Base-by-base conservation (phyloP, 2,329 filamentous ascomycete genomes). In the Paradendryphiella salina region DNA sequence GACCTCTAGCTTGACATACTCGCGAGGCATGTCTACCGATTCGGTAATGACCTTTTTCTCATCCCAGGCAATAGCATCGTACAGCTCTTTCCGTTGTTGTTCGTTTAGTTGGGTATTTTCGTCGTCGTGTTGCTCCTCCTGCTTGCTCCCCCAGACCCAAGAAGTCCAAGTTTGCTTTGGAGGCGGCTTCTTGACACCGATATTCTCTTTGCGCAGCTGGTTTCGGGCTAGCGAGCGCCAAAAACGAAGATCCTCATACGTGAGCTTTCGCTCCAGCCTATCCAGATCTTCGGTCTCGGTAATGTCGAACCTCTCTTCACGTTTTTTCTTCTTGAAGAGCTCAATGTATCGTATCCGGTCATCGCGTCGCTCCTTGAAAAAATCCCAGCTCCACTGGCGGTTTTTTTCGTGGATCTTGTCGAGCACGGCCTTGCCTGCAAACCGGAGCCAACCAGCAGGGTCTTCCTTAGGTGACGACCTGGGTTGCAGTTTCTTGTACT, bases 61-160 rank as follows among this genome's bases (percentile, higher is more conserved):
- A 56, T 99, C 90, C 86, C 93, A 99, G 65, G 97, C 94, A 64
- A 99, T 99, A 41, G 90, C 95, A 62, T 95, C 88, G 72, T 97
- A 99, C 8, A 99, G 82, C 74, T 99, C 93, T 71, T 97, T 91
- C 34, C 93, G 87, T 71, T 99, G 92, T 73, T 97, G 87, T 55
- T 99, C 94, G 0, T 90, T 95, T 81, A 99, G 96, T 52, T 90
- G 84, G 0, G 86, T 89, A 21, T 48, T 43, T 56, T 92, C 88
- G 61, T 95, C 88, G 3, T 85, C 80, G 36, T 88, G 80, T 33
- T 88, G 82, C 42, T 81, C 77, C 42, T 86, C 80, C 42, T 82
- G 89, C 51, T 74, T 75, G 44, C 64, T 50, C 15, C 93, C 92
- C 92, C 93, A 97, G 0, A 61, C 54, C 92, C 93, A 99, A 21